Evolutionary conservation across 2,329 filamentous ascomycete species (phyloP).

Genomic region (Pseudocercospora pini-densiflorae): DNA sequence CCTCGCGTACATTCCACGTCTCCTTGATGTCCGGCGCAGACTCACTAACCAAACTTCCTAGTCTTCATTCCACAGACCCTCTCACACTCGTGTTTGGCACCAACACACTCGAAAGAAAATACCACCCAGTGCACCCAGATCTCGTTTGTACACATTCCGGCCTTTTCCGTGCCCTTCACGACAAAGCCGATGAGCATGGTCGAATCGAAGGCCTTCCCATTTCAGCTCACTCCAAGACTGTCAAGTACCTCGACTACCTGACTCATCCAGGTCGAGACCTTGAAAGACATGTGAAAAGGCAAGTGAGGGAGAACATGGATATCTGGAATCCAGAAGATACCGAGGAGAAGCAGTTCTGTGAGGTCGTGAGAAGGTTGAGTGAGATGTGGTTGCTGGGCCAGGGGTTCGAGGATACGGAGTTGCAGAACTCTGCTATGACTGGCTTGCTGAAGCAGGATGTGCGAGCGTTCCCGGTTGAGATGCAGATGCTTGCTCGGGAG

Average conservation of each 20-base stretch:
- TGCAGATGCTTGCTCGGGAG: background rate
- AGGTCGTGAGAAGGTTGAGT: background rate
- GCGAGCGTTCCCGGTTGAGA: background rate
- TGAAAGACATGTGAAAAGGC: background rate
- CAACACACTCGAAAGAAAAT: background rate
- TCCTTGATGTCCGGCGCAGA: background rate
- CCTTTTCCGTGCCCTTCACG: background rate
- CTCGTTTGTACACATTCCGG: background rate
- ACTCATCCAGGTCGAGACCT: background rate
- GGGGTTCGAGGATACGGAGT: background rate
- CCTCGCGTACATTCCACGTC: background rate
- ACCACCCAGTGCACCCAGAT: background rate
- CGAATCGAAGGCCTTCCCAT: background rate
- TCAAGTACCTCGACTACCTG: background rate
- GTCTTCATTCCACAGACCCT: background rate
- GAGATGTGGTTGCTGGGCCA: background rate
- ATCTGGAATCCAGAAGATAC: background rate
- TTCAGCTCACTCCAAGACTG: background rate
- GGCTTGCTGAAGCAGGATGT: background rate
- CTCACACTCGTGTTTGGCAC: background rate
- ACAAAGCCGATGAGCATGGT: background rate
- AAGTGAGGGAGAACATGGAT: background rate
- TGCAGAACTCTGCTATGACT: background rate
- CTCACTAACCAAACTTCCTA: background rate
- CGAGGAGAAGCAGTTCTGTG: background rate